Evolutionary conservation across 176 grass and related monocot genomes (phyloP), one percentile per base, ranked within the genome.

Genomic region (Oryza punctata): DNA sequence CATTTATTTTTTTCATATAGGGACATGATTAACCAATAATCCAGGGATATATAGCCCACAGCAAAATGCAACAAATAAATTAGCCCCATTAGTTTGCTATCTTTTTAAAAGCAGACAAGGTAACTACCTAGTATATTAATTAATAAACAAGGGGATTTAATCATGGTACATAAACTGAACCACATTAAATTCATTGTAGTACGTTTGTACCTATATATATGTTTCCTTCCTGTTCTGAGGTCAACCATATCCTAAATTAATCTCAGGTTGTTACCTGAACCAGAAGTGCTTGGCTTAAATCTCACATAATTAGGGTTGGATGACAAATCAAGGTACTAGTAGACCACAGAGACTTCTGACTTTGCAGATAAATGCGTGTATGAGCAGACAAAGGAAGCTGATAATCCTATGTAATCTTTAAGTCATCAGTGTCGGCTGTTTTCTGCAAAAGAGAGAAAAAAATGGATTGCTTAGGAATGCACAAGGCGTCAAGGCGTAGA

Each of bases 341-440:
- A 28, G 67, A 40, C 66, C 35, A n/a, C 47, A 64, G 38, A 85
- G 70, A 45, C 14, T 46, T 85, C 70, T 89, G 77, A 76, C 72
- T 82, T 30, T 66, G 50, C 50, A 38, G 9, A 27, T 19, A n/a
- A 47, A 30, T 37, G 29, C 23, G 57, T 80, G 67, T 18, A 80
- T 15, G 16, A 15, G 49, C 23, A 37, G 59, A 73, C 10, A 79
- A 35, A 69, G 12, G 28, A 78, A 69, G 61, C 81, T 75, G 66
- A 61, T 74, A 73, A 73, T 41, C 68, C 41, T 25, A 10, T 2
- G 18, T 72, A 30, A 49, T 49, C 21, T 49, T 14, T 9, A 69
- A 32, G 63, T 35, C 78, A 35, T n/a, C 61, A 16, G 19, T 43
- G 60, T 28, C 61, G 37, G 46, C 70, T 60, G 6, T 69, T 37